These are phyloP conservation scores for Coemansia linderi DNA, from an alignment of 371 early-diverging fungal species.

Conservation along the genomic window DNA sequence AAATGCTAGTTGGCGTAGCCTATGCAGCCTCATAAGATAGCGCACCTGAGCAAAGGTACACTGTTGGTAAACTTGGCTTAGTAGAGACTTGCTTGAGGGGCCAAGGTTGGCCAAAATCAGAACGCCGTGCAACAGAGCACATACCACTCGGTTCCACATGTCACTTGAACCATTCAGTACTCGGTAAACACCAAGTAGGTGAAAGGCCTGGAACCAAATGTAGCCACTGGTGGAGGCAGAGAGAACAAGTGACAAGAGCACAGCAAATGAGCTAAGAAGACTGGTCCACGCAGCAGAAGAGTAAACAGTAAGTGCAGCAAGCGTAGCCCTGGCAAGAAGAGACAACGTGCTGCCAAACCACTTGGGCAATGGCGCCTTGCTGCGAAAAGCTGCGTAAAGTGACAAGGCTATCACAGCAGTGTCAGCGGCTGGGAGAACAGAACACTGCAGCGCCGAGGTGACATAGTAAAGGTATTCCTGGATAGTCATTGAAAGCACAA, in stretches of 20 bases:
- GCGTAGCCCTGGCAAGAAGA: background rate
- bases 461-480: background rate
- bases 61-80: background rate
- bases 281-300: background rate
- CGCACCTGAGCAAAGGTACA: background rate
- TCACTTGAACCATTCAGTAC: background rate
- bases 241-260: background rate
- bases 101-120: background rate
- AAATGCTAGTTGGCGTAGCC: conserved; percentile 4
- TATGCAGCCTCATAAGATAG: background rate
- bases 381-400: background rate
- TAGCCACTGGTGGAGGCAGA: background rate
- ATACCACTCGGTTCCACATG: background rate
- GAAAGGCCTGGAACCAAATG: background rate
- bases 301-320: background rate
- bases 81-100: background rate
- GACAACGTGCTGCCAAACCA: background rate
- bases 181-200: background rate
- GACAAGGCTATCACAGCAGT: background rate
- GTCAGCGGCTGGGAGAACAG: background rate
- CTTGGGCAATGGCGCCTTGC: background rate
- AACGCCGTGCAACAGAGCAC: background rate
- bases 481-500: conserved; percentile 1
- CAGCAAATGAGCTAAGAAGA: background rate
- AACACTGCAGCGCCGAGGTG: background rate